Evolutionary conservation across 371 early-diverging fungal genomes (phyloP).

Genomic region (Apophysomyces sp.): DNA sequence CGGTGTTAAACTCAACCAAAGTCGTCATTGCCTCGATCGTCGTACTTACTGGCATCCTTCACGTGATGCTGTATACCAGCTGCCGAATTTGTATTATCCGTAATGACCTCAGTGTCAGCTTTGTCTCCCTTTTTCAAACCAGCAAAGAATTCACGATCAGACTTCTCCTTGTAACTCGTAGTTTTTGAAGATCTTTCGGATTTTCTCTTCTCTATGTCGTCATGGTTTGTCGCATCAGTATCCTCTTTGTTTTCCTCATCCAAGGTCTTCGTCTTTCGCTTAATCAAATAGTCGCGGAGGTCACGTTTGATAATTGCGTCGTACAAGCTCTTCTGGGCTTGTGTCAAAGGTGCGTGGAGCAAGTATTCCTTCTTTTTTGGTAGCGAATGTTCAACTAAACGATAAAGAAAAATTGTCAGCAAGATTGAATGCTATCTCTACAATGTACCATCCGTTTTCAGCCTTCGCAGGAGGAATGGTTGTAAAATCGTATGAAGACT

Average conservation of each 20-base stretch:
- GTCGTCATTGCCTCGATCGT: background rate
- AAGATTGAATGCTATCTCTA: background rate
- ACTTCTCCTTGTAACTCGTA: constrained; percentile 42
- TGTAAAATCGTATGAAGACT: constrained; percentile 88
- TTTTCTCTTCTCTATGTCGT: constrained; percentile 19
- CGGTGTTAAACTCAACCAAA: background rate
- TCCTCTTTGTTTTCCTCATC: constrained; percentile 23
- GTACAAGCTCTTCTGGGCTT: constrained; percentile 80
- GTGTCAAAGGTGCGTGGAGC: constrained; percentile 81
- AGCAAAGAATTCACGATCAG: constrained; percentile 44
- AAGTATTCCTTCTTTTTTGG: constrained; percentile 93
- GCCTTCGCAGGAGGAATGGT: constrained; percentile 92
- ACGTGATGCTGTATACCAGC: constrained; percentile 16
- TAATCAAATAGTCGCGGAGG: constrained; percentile 70
- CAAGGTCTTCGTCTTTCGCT: constrained; percentile 37
- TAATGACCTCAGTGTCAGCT: constrained; percentile 13
- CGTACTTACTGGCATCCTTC: constrained; percentile 17
- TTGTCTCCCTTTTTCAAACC: constrained; percentile 44
- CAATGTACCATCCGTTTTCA: constrained; percentile 87
- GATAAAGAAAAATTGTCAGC: background rate
- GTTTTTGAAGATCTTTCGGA: constrained; percentile 20
- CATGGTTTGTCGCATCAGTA: constrained; percentile 17
- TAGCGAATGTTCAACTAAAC: constrained; percentile 76
- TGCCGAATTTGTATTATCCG: background rate
- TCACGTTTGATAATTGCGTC: constrained; percentile 77